Conservation (phyloP, 2,329 filamentous ascomycete species). For the Colletotrichum neosansevieriae region DNA sequence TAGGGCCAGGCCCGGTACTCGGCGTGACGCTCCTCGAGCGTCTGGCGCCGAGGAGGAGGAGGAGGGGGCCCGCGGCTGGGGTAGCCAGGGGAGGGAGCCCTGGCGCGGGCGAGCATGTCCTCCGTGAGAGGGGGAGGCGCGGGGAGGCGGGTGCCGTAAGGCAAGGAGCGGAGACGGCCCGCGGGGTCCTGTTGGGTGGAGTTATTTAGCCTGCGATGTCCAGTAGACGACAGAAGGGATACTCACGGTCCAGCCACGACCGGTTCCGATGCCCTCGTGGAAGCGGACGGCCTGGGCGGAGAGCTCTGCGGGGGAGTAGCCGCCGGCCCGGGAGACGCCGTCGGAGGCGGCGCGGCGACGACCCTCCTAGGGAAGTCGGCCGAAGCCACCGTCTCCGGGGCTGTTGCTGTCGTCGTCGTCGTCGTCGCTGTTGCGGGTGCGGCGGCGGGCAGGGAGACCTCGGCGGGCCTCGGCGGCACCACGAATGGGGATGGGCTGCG, state of each 20-base stretch:
- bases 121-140: conserved; percentile 28
- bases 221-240: neutral
- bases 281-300: conserved; percentile 17
- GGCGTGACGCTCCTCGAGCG: neutral
- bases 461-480: conserved; percentile 10
- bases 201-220: neutral
- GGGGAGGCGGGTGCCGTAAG: conserved; percentile 20
- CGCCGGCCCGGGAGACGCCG: conserved; percentile 22
- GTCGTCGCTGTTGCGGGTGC: neutral
- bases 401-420: neutral
- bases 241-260: conserved; percentile 23
- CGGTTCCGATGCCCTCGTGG: conserved; percentile 16
- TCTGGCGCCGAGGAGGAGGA: conserved; percentile 26
- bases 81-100: conserved; percentile 12
- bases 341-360: conserved; percentile 34
- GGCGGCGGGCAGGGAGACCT: conserved; percentile 7
- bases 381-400: neutral
- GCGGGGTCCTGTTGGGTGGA: conserved; percentile 19
- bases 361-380: conserved; percentile 25
- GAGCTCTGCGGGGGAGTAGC: conserved; percentile 26
- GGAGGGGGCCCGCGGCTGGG: conserved; percentile 21
- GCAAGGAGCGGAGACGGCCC: conserved; percentile 31
- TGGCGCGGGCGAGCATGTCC: conserved; percentile 19
- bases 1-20: conserved; percentile 13
- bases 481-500: conserved; percentile 14